Percentiles rank a stretch among this genome's conserved stretches.
phyloP scores from a whole-genome alignment of 179 eudicot genomes.

The Actinidia chinensis region DNA sequence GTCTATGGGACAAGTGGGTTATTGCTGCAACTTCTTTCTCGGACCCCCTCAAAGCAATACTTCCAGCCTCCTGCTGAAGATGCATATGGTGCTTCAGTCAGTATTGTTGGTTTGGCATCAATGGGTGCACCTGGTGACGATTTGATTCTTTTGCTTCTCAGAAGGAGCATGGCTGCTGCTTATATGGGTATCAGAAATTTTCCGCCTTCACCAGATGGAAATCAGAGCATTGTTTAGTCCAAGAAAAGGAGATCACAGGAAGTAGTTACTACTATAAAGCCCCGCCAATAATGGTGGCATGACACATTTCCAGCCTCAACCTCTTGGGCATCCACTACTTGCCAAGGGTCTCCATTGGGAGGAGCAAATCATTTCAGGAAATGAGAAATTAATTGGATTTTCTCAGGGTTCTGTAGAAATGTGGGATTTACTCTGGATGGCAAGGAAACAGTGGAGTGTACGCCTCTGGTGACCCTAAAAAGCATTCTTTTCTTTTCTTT shows the following conservation, averaged over 20 bases:
- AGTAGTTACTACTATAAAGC: conserved; percentile 51
- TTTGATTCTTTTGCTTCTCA: conserved; percentile 36
- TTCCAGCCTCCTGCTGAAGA: conserved; percentile 43
- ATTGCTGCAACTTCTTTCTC: conserved; percentile 36
- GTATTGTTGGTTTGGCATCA: conserved; percentile 25
- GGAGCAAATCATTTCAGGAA: conserved; percentile 46
- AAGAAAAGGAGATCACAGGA: conserved; percentile 43
- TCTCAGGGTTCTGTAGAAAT: conserved; percentile 53
- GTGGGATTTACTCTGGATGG: conserved; percentile 53
- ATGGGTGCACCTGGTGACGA: conserved; percentile 33
- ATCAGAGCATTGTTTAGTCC: conserved; percentile 31
- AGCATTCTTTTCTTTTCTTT: conserved; percentile 66
- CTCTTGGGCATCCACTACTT: conserved; percentile 65
- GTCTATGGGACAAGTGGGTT: conserved; percentile 45
- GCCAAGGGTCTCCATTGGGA: conserved; percentile 64
- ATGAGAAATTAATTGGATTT: conserved; percentile 52
- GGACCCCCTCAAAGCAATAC: conserved; percentile 40
- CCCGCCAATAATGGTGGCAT: conserved; percentile 45
- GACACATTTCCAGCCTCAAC: conserved; percentile 48
- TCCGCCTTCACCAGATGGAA: conserved; percentile 21
- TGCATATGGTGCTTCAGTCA: conserved; percentile 40
- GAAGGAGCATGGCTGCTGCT: conserved; percentile 27
- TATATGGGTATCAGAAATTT: conserved; percentile 26
- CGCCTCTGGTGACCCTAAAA: conserved; percentile 41
- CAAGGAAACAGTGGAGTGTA: conserved; percentile 58